Conservation (phyloP, 192 early-diverging fungal genomes). For the Umbelopsis sp. region DNA sequence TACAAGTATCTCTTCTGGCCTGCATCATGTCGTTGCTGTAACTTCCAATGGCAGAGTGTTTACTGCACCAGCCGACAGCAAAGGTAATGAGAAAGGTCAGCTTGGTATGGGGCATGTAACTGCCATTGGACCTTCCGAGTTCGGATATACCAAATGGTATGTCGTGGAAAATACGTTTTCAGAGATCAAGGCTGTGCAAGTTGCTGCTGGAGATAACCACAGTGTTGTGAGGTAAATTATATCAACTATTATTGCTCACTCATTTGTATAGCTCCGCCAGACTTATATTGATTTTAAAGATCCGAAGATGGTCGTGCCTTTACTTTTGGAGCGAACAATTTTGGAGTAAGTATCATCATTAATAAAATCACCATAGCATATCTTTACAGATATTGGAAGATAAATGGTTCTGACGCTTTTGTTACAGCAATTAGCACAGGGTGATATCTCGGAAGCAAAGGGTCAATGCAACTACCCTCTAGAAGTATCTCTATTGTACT, state of each 20-base stretch:
- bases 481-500: slow-evolving; percentile 34
- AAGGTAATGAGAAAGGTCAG: slow-evolving; percentile 22
- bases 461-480: slow-evolving; percentile 29
- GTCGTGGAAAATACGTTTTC: background rate
- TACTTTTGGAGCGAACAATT: slow-evolving; percentile 27
- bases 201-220: slow-evolving; percentile 44
- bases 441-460: slow-evolving; percentile 39
- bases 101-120: slow-evolving; percentile 2
- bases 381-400: background rate
- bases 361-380: background rate
- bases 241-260: too few relatives aligned
- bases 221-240: slow-evolving; percentile 38
- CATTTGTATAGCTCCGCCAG: too few relatives aligned
- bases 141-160: slow-evolving; percentile 7
- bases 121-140: background rate
- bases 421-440: slow-evolving; percentile 39
- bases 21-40: slow-evolving; percentile 42
- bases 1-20: slow-evolving; percentile 39
- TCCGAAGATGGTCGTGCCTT: slow-evolving; percentile 24
- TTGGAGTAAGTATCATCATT: background rate
- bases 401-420: background rate
- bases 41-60: slow-evolving; percentile 47
- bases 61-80: slow-evolving; percentile 29
- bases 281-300: background rate
- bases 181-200: slow-evolving; percentile 32